Percentiles rank a stretch among this genome's conserved stretches.
Evolutionary conservation across 306 rosid genomes (phyloP).

Genomic region (Prunus kanzakura): DNA sequence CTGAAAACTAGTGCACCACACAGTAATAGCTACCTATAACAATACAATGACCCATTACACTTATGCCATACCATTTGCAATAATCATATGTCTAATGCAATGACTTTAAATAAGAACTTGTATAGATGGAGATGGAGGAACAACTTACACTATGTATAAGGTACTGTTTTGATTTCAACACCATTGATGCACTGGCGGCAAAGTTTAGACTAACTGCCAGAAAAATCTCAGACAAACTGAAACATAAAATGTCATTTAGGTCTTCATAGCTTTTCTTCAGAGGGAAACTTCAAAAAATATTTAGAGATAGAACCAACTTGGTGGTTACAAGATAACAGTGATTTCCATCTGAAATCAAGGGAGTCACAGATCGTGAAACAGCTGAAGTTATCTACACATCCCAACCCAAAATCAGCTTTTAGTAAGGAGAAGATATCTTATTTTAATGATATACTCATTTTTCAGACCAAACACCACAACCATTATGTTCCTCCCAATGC

Average conservation of each 20-base stretch:
- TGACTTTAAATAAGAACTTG: slow-evolving; percentile 9
- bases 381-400: slow-evolving; percentile 59
- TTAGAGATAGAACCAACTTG: slow-evolving; percentile 47
- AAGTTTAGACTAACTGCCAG: slow-evolving; percentile 82
- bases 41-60: slow-evolving; percentile 19
- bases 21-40: slow-evolving; percentile 57
- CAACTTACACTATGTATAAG: slow-evolving; percentile 55
- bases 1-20: slow-evolving; percentile 89
- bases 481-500: too few relatives aligned
- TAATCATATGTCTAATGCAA: slow-evolving; percentile 1
- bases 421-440: not conserved
- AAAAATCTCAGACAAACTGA: slow-evolving; percentile 62
- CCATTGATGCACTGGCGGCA: slow-evolving; percentile 77
- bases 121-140: slow-evolving; percentile 13
- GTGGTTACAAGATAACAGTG: slow-evolving; percentile 77
- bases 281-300: slow-evolving; percentile 9
- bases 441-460: too few relatives aligned
- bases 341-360: slow-evolving; percentile 56
- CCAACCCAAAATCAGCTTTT: slow-evolving; percentile 21
- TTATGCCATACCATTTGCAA: slow-evolving; percentile 21
- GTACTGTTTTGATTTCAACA: slow-evolving; percentile 83
- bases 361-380: slow-evolving; percentile 58
- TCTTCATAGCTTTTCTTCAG: not conserved
- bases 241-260: slow-evolving; percentile 33
- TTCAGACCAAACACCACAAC: too few relatives aligned